These are phyloP conservation scores for Tricholoma terreum DNA, from an alignment of 768 basidiomycete species.

Conservation along the genomic window DNA sequence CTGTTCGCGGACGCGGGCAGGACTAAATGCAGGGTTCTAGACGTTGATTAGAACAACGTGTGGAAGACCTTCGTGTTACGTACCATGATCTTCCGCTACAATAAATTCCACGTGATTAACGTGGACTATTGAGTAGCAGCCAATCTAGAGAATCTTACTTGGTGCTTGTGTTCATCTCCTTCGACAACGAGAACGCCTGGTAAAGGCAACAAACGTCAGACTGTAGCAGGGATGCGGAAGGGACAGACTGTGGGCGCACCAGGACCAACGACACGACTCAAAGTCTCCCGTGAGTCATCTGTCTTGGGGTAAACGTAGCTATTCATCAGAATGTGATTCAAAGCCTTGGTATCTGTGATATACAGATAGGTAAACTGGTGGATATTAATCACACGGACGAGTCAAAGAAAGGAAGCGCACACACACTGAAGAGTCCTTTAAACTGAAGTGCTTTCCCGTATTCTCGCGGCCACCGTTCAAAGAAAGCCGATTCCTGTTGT, in stretches of 20 bases:
- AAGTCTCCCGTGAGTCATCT: slow-evolving; percentile 29
- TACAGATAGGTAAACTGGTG: background rate
- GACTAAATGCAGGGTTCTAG: slow-evolving; percentile 68
- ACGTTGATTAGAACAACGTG: background rate
- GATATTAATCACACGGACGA: background rate
- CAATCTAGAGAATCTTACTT: slow-evolving; percentile 24
- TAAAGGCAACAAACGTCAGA: background rate
- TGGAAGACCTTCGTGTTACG: background rate
- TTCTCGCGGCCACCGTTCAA: slow-evolving; percentile 14
- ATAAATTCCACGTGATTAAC: background rate
- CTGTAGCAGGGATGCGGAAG: background rate
- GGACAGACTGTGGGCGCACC: slow-evolving; percentile 21
- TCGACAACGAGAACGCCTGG: slow-evolving; percentile 52
- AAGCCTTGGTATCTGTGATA: slow-evolving; percentile 35
- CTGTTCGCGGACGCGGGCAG: slow-evolving; percentile 53
- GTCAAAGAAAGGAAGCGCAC: background rate
- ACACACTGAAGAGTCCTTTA: slow-evolving; percentile 38
- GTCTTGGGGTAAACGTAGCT: slow-evolving; percentile 56
- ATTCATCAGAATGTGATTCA: slow-evolving; percentile 63
- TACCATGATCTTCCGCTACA: slow-evolving; percentile 46
- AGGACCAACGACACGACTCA: slow-evolving; percentile 42
- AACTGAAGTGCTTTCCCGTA: slow-evolving; percentile 15
- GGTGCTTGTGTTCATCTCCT: slow-evolving; percentile 46
- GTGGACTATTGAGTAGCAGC: background rate
- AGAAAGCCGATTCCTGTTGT: slow-evolving; percentile 28